Percentiles rank a stretch among this genome's conserved stretches.
phyloP scores from a whole-genome alignment of 2,329 filamentous ascomycete species.

The Pyrenophora seminiperda region DNA sequence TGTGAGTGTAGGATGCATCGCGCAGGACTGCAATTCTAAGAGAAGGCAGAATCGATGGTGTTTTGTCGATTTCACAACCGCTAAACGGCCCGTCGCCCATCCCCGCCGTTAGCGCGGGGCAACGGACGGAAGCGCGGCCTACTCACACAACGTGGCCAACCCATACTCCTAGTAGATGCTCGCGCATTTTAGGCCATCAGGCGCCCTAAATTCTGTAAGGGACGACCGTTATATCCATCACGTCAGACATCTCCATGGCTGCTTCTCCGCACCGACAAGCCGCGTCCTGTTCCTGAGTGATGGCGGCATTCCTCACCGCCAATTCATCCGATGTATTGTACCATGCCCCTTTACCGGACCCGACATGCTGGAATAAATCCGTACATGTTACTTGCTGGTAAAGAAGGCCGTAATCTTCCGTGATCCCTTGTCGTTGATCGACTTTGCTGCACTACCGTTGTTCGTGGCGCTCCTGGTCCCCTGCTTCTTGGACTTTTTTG shows the following conservation, averaged over 20 bases:
- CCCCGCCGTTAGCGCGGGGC: constrained; percentile 20
- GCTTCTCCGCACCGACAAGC: background rate
- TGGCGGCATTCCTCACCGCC: constrained; percentile 21
- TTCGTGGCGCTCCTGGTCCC: constrained; percentile 60
- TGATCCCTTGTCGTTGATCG: constrained; percentile 55
- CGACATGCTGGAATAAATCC: constrained; percentile 6
- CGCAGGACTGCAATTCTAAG: constrained; percentile 10
- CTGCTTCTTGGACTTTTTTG: constrained; percentile 48
- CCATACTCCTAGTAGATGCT: background rate
- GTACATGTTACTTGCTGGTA: constrained; percentile 50
- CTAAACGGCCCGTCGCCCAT: constrained; percentile 4
- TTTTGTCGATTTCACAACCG: constrained; percentile 2
- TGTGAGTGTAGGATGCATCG: constrained; percentile 15
- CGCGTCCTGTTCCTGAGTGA: constrained; percentile 8
- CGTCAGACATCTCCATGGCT: background rate
- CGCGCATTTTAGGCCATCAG: background rate
- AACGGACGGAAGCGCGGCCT: constrained; percentile 2
- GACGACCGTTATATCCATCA: background rate
- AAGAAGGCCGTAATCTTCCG: constrained; percentile 65
- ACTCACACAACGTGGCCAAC: constrained; percentile 7
- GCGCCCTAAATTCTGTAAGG: background rate
- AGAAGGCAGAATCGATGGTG: constrained; percentile 13
- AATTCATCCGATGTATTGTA: background rate
- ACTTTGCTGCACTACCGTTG: constrained; percentile 57
- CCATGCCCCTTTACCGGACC: constrained; percentile 22